Evolutionary conservation across 352 stramenopile species (phyloP), one percentile per base, ranked within the genome.

Genomic region (Pythium utonaiense): DNA sequence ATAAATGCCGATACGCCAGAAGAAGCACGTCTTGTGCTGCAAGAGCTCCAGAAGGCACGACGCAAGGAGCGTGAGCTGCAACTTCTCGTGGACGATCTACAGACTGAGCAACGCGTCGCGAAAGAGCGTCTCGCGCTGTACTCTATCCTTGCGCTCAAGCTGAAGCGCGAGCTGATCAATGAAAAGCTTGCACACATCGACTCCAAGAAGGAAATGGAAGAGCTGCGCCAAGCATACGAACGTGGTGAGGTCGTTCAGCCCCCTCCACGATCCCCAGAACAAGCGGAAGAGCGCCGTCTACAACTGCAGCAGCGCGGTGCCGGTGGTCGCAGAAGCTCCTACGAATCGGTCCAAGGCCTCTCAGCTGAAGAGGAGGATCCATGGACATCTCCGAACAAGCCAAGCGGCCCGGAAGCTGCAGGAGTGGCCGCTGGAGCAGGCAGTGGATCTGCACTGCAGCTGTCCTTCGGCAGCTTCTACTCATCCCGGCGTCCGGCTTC

Each of bases 151-250:
- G 66, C 80, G 19, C 52, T 75, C 41, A 86, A 91, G 57, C 66
- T 93, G 40, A 88, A 87, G 60, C 77, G 80, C 41, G 78, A 90
- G 33, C 72, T 93, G 60, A 73, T 93, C 56, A 80, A 86, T 62
- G 83, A 93, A 64, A 76, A 81, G 51, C 67, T 91, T 28, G 81
- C 81, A 9, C 79, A 89, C 40, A 84, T 91, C 27, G 73, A 89
- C 50, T 75, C 78, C 10, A 87, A 85, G 59, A 85, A 83, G 53
- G 78, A 89, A 31, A 68, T 80, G 1, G 71, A 79, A 16, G 79
- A 90, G 52, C 34, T 88, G 53, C 73, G 75, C 34, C 64, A 55
- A n/a, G 45, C 54, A 28, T 69, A 71, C 40, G 62, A 62, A 24
- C 28, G 51, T 28, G 60, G 54, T 19, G 72, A 64, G 44, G 72